phyloP scores from a whole-genome alignment of 495 filamentous ascomycete species.

The Penicillium odoratum region DNA sequence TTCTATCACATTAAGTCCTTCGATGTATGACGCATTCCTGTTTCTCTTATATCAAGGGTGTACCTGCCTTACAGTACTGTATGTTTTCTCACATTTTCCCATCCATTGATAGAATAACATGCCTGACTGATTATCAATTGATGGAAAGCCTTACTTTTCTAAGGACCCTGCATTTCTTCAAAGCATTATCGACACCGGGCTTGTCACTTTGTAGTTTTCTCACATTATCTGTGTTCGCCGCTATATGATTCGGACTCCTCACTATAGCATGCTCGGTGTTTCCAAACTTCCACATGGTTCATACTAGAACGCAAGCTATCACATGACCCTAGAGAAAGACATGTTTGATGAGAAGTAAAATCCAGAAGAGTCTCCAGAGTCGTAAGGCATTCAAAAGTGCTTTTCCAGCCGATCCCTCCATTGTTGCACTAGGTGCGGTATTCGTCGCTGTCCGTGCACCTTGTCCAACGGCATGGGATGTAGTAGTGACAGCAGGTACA shows the following conservation, averaged over 20 bases:
- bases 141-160: no score
- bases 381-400: neutral
- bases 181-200: neutral
- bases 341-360: neutral
- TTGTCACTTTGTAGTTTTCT: neutral
- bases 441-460: neutral
- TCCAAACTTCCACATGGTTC: neutral
- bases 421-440: neutral
- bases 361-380: neutral
- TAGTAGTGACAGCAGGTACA: neutral
- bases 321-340: neutral
- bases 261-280: neutral
- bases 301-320: neutral
- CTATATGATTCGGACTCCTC: neutral
- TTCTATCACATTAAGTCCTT: neutral
- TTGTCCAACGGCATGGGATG: neutral
- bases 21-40: neutral
- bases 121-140: no score
- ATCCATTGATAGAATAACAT: no score
- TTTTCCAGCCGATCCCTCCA: neutral
- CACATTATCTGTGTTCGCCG: neutral
- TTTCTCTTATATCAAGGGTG: no score
- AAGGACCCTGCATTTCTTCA: neutral
- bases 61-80: no score
- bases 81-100: no score